Percentiles rank a stretch among this genome's conserved stretches.
Conservation (phyloP, 768 basidiomycete species). For the Trichaptum fuscoviolaceum region DNA sequence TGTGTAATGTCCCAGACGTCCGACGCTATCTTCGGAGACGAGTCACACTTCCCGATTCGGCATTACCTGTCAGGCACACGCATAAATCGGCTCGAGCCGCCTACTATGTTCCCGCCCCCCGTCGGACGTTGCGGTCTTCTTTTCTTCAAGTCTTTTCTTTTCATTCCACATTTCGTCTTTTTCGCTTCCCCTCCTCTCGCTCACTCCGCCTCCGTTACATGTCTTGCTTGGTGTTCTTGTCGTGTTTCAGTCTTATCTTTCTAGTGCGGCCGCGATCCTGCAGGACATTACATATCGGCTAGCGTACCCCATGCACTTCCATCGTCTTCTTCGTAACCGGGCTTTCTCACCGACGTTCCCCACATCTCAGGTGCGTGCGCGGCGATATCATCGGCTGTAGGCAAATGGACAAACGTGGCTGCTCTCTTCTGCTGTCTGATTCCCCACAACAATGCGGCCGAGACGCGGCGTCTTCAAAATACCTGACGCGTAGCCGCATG, state of each 20-base stretch:
- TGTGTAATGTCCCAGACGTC: neutral
- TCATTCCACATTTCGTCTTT: neutral
- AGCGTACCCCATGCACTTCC: no score
- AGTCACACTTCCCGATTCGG: neutral
- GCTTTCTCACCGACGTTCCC: neutral
- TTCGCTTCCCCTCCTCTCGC: neutral
- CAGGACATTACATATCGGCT: no score
- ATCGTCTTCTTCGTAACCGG: no score
- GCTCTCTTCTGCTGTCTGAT: neutral
- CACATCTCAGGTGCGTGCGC: neutral
- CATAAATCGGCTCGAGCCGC: neutral
- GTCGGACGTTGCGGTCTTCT: neutral
- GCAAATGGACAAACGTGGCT: neutral
- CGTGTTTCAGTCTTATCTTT: neutral
- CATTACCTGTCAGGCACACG: neutral
- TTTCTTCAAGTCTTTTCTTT: neutral
- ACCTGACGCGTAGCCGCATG: neutral
- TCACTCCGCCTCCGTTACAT: neutral
- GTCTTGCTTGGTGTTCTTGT: neutral
- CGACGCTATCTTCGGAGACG: neutral
- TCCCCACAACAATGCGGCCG: slow-evolving; percentile 1
- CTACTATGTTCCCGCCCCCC: no score
- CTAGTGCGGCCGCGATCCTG: neutral
- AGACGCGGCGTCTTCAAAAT: neutral
- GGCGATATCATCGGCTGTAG: neutral